A percentile compares a stretch with the other conserved stretches of the same genome.
Evolutionary conservation across 805 yeast species (phyloP).

Genomic region (Isabelozyma rhagii): DNA sequence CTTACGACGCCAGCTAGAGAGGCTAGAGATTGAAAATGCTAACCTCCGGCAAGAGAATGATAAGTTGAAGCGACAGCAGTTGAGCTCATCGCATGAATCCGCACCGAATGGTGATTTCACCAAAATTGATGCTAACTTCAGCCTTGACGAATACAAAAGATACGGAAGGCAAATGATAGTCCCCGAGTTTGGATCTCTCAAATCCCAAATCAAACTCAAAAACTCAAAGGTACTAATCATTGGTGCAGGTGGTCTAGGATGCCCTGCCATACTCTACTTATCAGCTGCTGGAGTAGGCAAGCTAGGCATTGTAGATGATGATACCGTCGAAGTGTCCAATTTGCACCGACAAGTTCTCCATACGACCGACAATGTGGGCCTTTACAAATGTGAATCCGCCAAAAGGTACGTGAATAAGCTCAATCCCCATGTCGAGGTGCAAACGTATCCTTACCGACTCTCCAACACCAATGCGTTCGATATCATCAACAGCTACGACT

Average conservation of each 20-base stretch:
- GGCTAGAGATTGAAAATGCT: constrained; percentile 14
- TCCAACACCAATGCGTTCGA: constrained; percentile 57
- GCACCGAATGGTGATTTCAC: neutral
- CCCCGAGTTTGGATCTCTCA: constrained; percentile 60
- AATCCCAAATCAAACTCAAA: constrained; percentile 56
- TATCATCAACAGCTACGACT: constrained; percentile 63
- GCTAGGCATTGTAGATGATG: constrained; percentile 86
- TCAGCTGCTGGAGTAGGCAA: constrained; percentile 86
- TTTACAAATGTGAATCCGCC: constrained; percentile 80
- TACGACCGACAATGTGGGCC: constrained; percentile 60
- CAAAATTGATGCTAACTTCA: constrained; percentile 11
- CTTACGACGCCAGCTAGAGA: constrained; percentile 17
- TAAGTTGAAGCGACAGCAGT: neutral
- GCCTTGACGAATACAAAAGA: constrained; percentile 68
- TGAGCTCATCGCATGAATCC: neutral
- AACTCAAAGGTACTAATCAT: constrained; percentile 64
- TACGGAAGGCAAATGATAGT: constrained; percentile 97
- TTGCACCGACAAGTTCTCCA: constrained; percentile 89
- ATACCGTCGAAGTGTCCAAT: constrained; percentile 78
- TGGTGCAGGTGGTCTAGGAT: constrained; percentile 97
- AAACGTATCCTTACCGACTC: constrained; percentile 51
- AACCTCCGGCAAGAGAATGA: constrained; percentile 3
- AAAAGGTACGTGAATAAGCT: constrained; percentile 45
- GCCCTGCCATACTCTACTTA: constrained; percentile 83
- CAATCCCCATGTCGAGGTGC: constrained; percentile 66